Base-by-base conservation (phyloP, 768 basidiomycete genomes). In the Amanita polypyramis region DNA sequence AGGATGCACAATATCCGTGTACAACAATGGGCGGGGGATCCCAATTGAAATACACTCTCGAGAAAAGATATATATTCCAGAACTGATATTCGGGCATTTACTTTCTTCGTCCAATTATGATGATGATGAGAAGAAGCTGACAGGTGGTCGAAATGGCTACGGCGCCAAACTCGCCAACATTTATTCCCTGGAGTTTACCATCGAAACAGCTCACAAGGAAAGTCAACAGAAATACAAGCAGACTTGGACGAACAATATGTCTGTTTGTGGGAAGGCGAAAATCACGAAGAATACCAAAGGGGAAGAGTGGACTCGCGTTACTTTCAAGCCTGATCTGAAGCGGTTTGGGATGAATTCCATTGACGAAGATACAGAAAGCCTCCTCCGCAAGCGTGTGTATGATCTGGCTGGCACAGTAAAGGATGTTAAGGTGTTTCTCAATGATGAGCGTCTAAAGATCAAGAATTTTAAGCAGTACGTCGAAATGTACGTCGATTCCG, bases 91-190 rank as follows among this genome's bases (percentile, higher is more conserved):
- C 56, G 96, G 96, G 5, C 84, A 96, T 61, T 75, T 99, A 14
- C 74, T 97, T 19, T 88, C 95, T 1, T 89, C 85, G 9, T 95
- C 92, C 38, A 98, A 98, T 70, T 98, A 95, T 59, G 95, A 99
- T 63, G 96, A 99, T 57, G 86, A 93, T 64, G 94, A 99, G 70
- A 96, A 93, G 76, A 97, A 96, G 67, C 76, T 98, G 42, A 97
- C 93, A 0, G 96, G 96, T 65, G 96, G 96, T 64, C 82, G 96
- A 59, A 99, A 99, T 58, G 96, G 96, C 59, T 98, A 91, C 59
- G 96, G 96, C 57, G 96, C 96, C 45, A 99, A 99, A 62, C 76
- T 99, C 35, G 86, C 96, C 45, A 98, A 99, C 67, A 96, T 97
- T 55, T 99, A 98, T 70, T 99, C 96, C 2, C 83, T 77, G 53